Evolutionary conservation across 2,329 filamentous ascomycete genomes (phyloP).

Genomic region (Neospermospora avenae): DNA sequence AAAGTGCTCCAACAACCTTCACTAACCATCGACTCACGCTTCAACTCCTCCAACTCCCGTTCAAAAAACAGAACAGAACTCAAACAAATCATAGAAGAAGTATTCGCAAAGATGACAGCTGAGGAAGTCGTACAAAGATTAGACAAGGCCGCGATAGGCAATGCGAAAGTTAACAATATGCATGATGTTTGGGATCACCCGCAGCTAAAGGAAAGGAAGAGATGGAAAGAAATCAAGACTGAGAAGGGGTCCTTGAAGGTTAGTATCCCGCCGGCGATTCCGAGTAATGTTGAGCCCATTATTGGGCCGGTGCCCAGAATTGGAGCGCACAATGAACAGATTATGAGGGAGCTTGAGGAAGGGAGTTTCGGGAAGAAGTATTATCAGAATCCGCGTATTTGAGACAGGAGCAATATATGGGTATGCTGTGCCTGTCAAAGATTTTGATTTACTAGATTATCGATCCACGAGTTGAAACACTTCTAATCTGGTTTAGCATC

Average conservation of each 20-base stretch:
- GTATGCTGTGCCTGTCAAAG: no score
- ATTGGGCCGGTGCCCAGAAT: slow-evolving; percentile 8
- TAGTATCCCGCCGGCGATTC: slow-evolving; percentile 7
- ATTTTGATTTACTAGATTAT: no score
- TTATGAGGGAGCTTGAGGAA: slow-evolving; percentile 4
- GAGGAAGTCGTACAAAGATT: slow-evolving; percentile 7
- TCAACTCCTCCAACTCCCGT: not conserved
- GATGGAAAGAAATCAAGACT: slow-evolving; percentile 3
- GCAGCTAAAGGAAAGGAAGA: not conserved
- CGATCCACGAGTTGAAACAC: not conserved
- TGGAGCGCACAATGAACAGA: slow-evolving; percentile 8
- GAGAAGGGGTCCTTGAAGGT: slow-evolving; percentile 5
- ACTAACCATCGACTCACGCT: not conserved
- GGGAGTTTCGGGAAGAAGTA: slow-evolving; percentile 4
- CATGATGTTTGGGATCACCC: slow-evolving; percentile 4
- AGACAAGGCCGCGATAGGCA: slow-evolving; percentile 4
- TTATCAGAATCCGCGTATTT: slow-evolving; percentile 1
- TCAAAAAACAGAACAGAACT: slow-evolving; percentile 4
- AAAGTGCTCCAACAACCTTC: not conserved
- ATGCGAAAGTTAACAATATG: slow-evolving; percentile 10
- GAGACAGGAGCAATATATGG: not conserved
- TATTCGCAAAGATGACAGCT: not conserved
- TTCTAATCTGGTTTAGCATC: not conserved
- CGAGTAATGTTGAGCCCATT: slow-evolving; percentile 5
- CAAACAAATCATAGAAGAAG: slow-evolving; percentile 1